Evolutionary conservation across 2,329 filamentous ascomycete species (phyloP), one percentile per base, ranked within the genome.

Genomic region (Thermomyces lanuginosus): DNA sequence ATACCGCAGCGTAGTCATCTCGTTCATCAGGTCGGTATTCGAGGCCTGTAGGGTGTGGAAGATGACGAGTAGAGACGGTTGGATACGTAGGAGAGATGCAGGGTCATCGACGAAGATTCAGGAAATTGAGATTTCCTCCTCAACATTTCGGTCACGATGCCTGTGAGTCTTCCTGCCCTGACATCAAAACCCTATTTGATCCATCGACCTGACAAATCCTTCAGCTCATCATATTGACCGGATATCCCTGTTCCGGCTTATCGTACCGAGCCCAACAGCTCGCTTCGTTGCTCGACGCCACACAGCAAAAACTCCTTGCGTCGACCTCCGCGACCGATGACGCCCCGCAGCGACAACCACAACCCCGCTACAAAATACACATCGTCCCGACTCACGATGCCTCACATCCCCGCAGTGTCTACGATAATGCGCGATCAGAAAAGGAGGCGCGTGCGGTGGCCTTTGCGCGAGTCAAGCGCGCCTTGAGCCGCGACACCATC

Each of bases 161-260:
- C n/a, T n/a, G n/a, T n/a, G n/a, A n/a, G n/a, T n/a, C n/a, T n/a
- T n/a, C n/a, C n/a, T n/a, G n/a, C n/a, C n/a, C n/a, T n/a, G n/a
- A n/a, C n/a, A n/a, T n/a, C n/a, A n/a, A n/a, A n/a, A n/a, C n/a
- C n/a, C n/a, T n/a, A n/a, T n/a, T n/a, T n/a, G n/a, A n/a, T n/a
- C n/a, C n/a, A n/a, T n/a, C n/a, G n/a, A n/a, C n/a, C n/a, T n/a
- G n/a, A n/a, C n/a, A n/a, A n/a, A n/a, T 4, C 12, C 16, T 16
- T 10, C 42, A 73, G 69, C 63, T 73, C 42, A 60, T 73, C 33
- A 57, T 72, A 31, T 55, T 74, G 33, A 71, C 69, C 35, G 69
- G 69, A 36, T 72, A 67, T 44, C 71, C 71, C 25, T 70, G 64
- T 36, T 67, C 68, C 40, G 71, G 71, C 41, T 71, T 75, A 39